phyloP scores from a whole-genome alignment of 2,329 filamentous ascomycete genomes.

The Diatrype stigma region DNA sequence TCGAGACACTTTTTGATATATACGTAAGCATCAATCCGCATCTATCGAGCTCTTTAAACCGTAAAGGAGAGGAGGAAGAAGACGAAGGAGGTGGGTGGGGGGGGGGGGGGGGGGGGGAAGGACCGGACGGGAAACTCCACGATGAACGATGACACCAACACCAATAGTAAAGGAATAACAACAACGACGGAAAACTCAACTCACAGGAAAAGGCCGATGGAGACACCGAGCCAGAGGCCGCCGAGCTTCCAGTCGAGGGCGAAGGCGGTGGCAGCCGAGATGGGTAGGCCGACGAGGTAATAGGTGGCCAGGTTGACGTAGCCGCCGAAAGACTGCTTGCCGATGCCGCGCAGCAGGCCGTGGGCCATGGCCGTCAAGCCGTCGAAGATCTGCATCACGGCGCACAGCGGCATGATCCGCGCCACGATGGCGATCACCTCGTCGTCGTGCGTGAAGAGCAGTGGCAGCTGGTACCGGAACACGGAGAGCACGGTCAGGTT shows the following conservation, averaged over 20 bases:
- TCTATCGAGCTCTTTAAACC: no score
- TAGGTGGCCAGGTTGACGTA: slow-evolving; percentile 85
- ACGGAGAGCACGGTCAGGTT: slow-evolving; percentile 68
- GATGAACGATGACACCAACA: background rate
- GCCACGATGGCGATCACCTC: slow-evolving; percentile 68
- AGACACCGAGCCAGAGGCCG: slow-evolving; percentile 78
- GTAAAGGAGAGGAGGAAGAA: no score
- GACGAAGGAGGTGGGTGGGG: no score
- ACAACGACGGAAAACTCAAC: slow-evolving; percentile 19
- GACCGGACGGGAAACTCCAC: no score
- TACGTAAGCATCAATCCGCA: slow-evolving; percentile 3
- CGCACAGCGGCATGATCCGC: slow-evolving; percentile 71
- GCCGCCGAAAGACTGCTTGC: slow-evolving; percentile 83
- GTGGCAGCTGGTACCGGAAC: slow-evolving; percentile 69
- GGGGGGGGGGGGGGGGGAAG: no score
- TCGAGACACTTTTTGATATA: slow-evolving; percentile 38
- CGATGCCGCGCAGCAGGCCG: slow-evolving; percentile 80
- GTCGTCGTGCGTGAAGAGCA: slow-evolving; percentile 70
- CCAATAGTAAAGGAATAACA: background rate
- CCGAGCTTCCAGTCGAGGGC: slow-evolving; percentile 70
- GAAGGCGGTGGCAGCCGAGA: slow-evolving; percentile 76
- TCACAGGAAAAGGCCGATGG: slow-evolving; percentile 63
- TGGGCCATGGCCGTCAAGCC: slow-evolving; percentile 74
- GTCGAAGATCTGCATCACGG: slow-evolving; percentile 88
- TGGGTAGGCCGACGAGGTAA: slow-evolving; percentile 80